Evolutionary conservation across 2,329 filamentous ascomycete species (phyloP).

Genomic region (Fusarium brevicatenulatum): DNA sequence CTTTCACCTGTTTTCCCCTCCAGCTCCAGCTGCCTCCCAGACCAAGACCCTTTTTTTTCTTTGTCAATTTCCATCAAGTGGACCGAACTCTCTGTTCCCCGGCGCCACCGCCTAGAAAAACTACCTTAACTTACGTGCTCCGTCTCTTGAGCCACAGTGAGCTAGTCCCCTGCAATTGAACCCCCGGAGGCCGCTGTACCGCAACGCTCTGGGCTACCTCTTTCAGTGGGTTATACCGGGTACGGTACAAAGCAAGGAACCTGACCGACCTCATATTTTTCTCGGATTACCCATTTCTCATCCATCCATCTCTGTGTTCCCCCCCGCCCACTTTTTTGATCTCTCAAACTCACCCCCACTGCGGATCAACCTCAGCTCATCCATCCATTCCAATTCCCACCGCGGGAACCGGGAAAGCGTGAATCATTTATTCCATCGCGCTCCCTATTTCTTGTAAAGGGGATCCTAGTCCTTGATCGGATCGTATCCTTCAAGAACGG

Average conservation of each 20-base stretch:
- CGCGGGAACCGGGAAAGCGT: conserved; percentile 35
- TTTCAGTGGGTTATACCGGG: conserved; percentile 9
- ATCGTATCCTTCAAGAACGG: conserved; percentile 27
- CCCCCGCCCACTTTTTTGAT: conserved; percentile 9
- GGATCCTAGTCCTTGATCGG: conserved; percentile 30
- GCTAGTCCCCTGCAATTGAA: conserved; percentile 17
- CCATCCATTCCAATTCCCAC: conserved; percentile 34
- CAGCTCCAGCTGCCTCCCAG: conserved; percentile 4
- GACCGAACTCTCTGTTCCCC: conserved; percentile 26
- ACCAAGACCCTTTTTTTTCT: conserved; percentile 15
- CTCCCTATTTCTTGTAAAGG: conserved; percentile 21
- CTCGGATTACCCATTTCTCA: neutral
- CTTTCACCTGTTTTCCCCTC: conserved; percentile 5
- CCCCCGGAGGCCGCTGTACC: conserved; percentile 35
- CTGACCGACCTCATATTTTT: conserved; percentile 22
- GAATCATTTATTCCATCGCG: conserved; percentile 29
- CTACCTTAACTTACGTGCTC: neutral
- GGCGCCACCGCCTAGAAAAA: conserved; percentile 30
- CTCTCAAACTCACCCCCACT: conserved; percentile 26
- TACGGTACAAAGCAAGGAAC: conserved; percentile 12
- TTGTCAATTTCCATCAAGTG: neutral
- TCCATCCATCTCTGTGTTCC: neutral
- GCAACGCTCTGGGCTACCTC: conserved; percentile 25
- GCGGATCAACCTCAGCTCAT: conserved; percentile 33
- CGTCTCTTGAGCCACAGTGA: conserved; percentile 22